phyloP scores from a whole-genome alignment of 2,329 filamentous ascomycete genomes.

The Gaeumannomyces tritici region DNA sequence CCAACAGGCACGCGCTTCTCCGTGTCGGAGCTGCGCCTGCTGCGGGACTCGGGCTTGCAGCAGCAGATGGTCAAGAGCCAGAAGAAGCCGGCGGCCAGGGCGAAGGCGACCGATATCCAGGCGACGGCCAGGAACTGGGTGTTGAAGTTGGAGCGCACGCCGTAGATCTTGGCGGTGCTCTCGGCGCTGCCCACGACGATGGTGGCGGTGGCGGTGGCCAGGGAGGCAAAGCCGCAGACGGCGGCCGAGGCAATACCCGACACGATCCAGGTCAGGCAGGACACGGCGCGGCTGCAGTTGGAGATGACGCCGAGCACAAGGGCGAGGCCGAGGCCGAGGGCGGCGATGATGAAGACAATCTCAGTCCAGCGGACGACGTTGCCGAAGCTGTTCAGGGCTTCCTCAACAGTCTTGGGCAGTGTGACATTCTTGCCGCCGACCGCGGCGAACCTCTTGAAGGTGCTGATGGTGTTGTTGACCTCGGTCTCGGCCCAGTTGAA shows the following conservation, averaged over 20 bases:
- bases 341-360: slow-evolving; percentile 66
- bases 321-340: slow-evolving; percentile 59
- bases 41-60: slow-evolving; percentile 56
- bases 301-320: slow-evolving; percentile 73
- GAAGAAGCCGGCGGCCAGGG: slow-evolving; percentile 69
- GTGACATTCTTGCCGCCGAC: slow-evolving; percentile 44
- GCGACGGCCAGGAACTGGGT: slow-evolving; percentile 58
- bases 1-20: slow-evolving; percentile 41
- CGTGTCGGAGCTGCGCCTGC: slow-evolving; percentile 17
- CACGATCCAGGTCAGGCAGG: slow-evolving; percentile 72
- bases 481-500: slow-evolving; percentile 70
- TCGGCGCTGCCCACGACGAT: slow-evolving; percentile 62
- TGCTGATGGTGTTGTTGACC: slow-evolving; percentile 49
- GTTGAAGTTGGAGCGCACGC: slow-evolving; percentile 59
- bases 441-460: slow-evolving; percentile 42
- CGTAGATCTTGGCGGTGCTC: slow-evolving; percentile 58
- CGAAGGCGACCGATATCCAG: slow-evolving; percentile 75
- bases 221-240: slow-evolving; percentile 54
- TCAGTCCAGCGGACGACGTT: slow-evolving; percentile 74
- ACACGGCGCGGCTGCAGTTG: slow-evolving; percentile 72
- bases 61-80: slow-evolving; percentile 91
- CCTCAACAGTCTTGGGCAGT: slow-evolving; percentile 57
- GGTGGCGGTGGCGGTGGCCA: slow-evolving; percentile 65
- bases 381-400: slow-evolving; percentile 63
- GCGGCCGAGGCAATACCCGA: slow-evolving; percentile 49